Evolutionary conservation across 768 basidiomycete species (phyloP), one percentile per base, ranked within the genome.

Genomic region (Gelatoporia subvermispora): DNA sequence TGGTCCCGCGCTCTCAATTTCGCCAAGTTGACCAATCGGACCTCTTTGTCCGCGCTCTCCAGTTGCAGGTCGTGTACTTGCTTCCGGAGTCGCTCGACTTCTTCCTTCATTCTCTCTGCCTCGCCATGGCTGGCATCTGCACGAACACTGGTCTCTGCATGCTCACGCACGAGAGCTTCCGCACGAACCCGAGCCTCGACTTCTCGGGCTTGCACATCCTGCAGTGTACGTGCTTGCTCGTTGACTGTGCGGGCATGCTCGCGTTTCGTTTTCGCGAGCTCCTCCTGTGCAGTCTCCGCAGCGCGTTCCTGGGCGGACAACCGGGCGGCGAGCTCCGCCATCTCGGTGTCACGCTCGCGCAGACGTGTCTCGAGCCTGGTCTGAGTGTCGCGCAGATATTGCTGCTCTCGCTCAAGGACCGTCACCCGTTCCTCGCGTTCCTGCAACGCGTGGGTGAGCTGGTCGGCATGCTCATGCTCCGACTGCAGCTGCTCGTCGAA

Each of bases 11-110:
- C 70, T 35, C 78, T 72, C 57, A 84, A 74, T 67, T 88, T 89
- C 52, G 74, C 76, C 44, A 90, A 65, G 57, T 88, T 84, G 13
- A 81, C 70, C 36, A 93, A 75, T 61, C 84, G 85, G 34, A 94
- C 76, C 53, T 94, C 93, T 68, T 85, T 87, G 49, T 84, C 82
- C 10, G 92, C 87, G 58, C 87, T 92, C 60, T 88, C 85, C 55
- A 86, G 79, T 63, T 90, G 81, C 45, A 94, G 66, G 15, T 76
- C 74, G 49, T 85, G 85, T 16, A 89, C 71, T 48, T 85, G 84
- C 45, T 72, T 64, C 44, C 81, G 72, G 39, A 88, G 64, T 13
- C 73, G 69, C 48, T 84, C 81, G 8, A 82, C 65, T 55, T 89
- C 87, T 17, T 49, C 46, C 40, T 78, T 72, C 40, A 86, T 62